These are phyloP conservation scores for Schizochytrium sp. DNA, from an alignment of 108 stramenopile species.

Conservation along the genomic window DNA sequence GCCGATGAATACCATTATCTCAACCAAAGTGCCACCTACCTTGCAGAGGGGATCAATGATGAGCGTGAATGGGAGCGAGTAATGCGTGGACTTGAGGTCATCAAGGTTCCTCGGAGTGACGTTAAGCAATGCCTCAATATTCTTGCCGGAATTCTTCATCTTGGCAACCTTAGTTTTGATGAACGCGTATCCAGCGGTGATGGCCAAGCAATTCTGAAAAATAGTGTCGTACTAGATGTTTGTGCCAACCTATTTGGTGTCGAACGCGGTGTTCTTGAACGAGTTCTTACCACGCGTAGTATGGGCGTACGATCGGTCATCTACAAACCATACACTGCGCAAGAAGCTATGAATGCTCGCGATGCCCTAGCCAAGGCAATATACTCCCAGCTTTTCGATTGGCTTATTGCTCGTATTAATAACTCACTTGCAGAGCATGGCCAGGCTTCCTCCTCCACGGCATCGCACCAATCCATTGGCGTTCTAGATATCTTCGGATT, in stretches of 20 bases:
- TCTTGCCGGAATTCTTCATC: constrained; percentile 88
- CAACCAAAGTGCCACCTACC: constrained; percentile 48
- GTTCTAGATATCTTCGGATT: constrained; percentile 76
- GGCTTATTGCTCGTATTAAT: constrained; percentile 90
- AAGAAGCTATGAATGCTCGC: constrained; percentile 86
- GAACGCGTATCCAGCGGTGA: constrained; percentile 71
- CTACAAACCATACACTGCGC: constrained; percentile 79
- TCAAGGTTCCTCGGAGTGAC: constrained; percentile 73
- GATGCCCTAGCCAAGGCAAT: constrained; percentile 95
- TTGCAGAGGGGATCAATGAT: constrained; percentile 67
- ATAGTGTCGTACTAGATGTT: constrained; percentile 65
- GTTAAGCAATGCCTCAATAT: constrained; percentile 80
- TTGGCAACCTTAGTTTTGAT: constrained; percentile 89
- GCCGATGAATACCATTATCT: constrained; percentile 69
- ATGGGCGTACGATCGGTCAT: constrained; percentile 67
- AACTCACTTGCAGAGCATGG: constrained; percentile 74
- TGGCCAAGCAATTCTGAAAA: constrained; percentile 21
- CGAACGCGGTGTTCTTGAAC: constrained; percentile 78
- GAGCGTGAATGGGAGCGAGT: constrained; percentile 39
- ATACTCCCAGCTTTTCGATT: constrained; percentile 90
- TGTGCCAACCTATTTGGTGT: constrained; percentile 87
- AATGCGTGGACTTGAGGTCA: constrained; percentile 4
- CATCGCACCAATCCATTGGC: constrained; percentile 62
- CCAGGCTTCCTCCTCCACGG: background rate
- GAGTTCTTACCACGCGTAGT: constrained; percentile 84